Base-by-base conservation (phyloP, 192 early-diverging fungal species). In the Entophlyctis luteolus region DNA sequence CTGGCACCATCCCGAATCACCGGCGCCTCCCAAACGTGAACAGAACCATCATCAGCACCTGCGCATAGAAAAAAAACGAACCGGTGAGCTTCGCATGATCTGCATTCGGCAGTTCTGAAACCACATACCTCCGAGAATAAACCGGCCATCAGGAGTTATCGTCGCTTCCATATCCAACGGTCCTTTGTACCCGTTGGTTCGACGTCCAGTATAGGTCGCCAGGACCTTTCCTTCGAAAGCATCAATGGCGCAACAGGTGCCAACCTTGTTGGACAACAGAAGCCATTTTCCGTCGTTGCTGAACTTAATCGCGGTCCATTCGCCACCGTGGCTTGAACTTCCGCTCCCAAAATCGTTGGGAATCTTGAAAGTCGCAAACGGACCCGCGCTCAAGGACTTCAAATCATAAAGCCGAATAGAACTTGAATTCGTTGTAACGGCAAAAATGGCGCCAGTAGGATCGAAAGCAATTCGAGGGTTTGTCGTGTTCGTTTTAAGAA, bases 401-500 rank as follows among this genome's bases (percentile, higher is more conserved):
- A 63, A 28, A 38, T 93, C 92, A 45, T 90, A 93, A 23, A 98
- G 68, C 28, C 82, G 72, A 8, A 94, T 71, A 0, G 71, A 77
- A 25, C 59, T 68, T 10, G 77, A 79, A 16, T 76, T 81, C 1
- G 83, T 60, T 1, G 77, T 81, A 33, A 87, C 78, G 3, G 87
- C 92, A 80, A 96, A 89, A 0, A 94, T 86, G 22, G 85, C 70
- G 2, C 90, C 93, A 2, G 84, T 81, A 1, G 87, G 90, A 73
- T 98, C 95, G 60, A 85, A 93, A 0, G 88, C 85, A 22, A 90
- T 82, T 16, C 60, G 32, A 12, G 70, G 35, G 23, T 65, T 63
- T 14, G 22, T 20, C 20, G 29, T 18, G 6, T 49, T 6, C 23
- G 42, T 53, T 63, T 67, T 48, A 33, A 59, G 35, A 46, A 55